phyloP scores from a whole-genome alignment of 2,329 filamentous ascomycete genomes.

The Ascochyta rabiei region DNA sequence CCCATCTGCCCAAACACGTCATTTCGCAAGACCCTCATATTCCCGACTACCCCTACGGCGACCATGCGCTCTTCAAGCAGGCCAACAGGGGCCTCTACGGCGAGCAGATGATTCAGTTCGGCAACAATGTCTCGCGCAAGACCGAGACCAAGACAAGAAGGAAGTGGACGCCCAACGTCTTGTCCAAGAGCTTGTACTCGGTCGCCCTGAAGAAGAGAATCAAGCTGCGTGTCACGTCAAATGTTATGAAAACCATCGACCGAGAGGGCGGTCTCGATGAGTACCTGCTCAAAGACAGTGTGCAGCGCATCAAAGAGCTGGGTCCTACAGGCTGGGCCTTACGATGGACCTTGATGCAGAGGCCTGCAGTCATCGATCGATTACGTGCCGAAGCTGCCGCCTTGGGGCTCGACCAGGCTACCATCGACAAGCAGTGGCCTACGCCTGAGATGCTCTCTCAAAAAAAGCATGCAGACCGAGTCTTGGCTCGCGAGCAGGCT shows the following conservation, averaged over 20 bases:
- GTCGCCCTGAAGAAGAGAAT: slow-evolving; percentile 66
- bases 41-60: slow-evolving; percentile 72
- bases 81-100: slow-evolving; percentile 78
- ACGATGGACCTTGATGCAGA: slow-evolving; percentile 89
- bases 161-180: slow-evolving; percentile 76
- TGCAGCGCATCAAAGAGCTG: slow-evolving; percentile 79
- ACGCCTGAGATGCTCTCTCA: slow-evolving; percentile 24
- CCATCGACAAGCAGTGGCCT: slow-evolving; percentile 43
- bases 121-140: slow-evolving; percentile 74
- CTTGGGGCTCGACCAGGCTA: slow-evolving; percentile 65
- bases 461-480: slow-evolving; percentile 20
- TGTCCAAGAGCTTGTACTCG: slow-evolving; percentile 70
- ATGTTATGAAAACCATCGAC: slow-evolving; percentile 70
- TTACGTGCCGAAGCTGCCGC: slow-evolving; percentile 69
- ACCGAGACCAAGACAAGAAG: slow-evolving; percentile 74
- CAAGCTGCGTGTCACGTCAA: slow-evolving; percentile 71
- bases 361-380: slow-evolving; percentile 66
- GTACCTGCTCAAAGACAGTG: slow-evolving; percentile 83
- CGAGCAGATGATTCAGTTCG: slow-evolving; percentile 72
- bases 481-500: slow-evolving; percentile 16
- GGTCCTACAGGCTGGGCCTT: slow-evolving; percentile 90
- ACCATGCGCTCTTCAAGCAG: slow-evolving; percentile 76
- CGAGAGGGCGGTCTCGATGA: slow-evolving; percentile 89
- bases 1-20: slow-evolving; percentile 44
- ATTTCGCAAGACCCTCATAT: slow-evolving; percentile 39